A percentile compares a stretch with the other conserved stretches of the same genome.
Evolutionary conservation across 2,329 filamentous ascomycete species (phyloP).

Genomic region (Fusarium brevicatenulatum): DNA sequence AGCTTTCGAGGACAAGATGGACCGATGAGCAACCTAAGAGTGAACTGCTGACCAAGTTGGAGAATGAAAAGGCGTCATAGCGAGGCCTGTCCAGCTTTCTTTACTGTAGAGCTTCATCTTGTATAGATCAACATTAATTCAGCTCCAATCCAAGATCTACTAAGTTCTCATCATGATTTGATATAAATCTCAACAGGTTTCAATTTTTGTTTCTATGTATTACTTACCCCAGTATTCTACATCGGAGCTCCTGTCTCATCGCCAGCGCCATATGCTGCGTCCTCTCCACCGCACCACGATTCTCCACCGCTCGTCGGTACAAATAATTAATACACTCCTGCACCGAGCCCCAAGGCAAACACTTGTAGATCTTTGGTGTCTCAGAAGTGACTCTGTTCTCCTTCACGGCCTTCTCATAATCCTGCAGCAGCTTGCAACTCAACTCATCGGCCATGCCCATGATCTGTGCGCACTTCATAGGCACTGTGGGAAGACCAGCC

Average conservation of each 20-base stretch:
- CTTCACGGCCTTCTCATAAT: constrained; percentile 36
- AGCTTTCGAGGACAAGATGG: constrained; percentile 62
- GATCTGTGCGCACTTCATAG: constrained; percentile 62
- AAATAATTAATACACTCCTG: constrained; percentile 53
- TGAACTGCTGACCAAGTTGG: background rate
- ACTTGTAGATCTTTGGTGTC: constrained; percentile 50
- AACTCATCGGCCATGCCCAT: constrained; percentile 69
- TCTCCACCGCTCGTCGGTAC: constrained; percentile 52
- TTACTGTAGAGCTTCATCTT: background rate
- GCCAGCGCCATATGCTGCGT: constrained; percentile 45
- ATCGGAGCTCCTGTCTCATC: constrained; percentile 45
- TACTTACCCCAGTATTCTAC: constrained; percentile 34
- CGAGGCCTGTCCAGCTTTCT: fast-evolving
- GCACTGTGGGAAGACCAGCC: constrained; percentile 43
- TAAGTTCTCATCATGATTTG: fast-evolving
- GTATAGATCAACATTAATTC: background rate
- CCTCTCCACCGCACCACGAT: constrained; percentile 50
- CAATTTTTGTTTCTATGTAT: too few species aligned
- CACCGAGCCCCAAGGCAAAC: constrained; percentile 52
- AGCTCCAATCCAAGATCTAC: background rate
- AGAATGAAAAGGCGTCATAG: background rate
- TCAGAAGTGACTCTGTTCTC: constrained; percentile 15
- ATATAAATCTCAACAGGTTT: fast-evolving
- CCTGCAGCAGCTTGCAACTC: constrained; percentile 59
- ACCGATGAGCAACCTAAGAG: background rate